These are phyloP conservation scores for Suillus tomentosus DNA, from an alignment of 768 basidiomycete genomes.

Conservation along the genomic window DNA sequence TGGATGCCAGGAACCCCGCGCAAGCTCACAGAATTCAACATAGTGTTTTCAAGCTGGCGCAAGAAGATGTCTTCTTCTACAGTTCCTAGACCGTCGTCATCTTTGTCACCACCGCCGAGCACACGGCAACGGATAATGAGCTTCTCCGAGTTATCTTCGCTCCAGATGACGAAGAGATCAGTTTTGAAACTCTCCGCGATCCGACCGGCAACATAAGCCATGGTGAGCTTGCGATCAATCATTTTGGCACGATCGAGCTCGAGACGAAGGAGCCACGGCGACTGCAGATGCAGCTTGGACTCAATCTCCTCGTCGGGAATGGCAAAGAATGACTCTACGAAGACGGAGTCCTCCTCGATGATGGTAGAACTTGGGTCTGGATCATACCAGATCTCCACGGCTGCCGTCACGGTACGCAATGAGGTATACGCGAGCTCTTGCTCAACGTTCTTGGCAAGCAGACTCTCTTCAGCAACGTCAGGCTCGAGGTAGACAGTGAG, in stretches of 20 bases:
- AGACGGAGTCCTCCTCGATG: constrained; percentile 93
- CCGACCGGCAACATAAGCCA: constrained; percentile 90
- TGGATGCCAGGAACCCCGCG: constrained; percentile 91
- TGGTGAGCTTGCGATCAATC: constrained; percentile 95
- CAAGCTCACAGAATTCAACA: constrained; percentile 93
- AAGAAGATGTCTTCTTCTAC: constrained; percentile 96
- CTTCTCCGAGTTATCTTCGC: constrained; percentile 98
- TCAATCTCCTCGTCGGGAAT: constrained; percentile 98
- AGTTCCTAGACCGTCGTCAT: constrained; percentile 72
- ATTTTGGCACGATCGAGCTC: constrained; percentile 97
- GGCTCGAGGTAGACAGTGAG: constrained; percentile 88
- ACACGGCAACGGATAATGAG: constrained; percentile 97
- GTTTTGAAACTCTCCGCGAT: constrained; percentile 95
- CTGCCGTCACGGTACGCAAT: constrained; percentile 88
- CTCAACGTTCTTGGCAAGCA: constrained; percentile 84
- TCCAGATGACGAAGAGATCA: constrained; percentile 97
- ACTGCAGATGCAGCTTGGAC: constrained; percentile 85
- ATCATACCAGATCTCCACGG: constrained; percentile 98
- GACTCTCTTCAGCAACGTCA: constrained; percentile 58
- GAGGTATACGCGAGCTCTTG: constrained; percentile 95
- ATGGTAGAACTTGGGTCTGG: constrained; percentile 89
- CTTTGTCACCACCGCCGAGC: constrained; percentile 79
- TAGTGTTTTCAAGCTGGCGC: constrained; percentile 92
- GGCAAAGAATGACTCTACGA: constrained; percentile 99
- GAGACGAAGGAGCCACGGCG: constrained; percentile 95